Evolutionary conservation across 2,329 filamentous ascomycete genomes (phyloP).

Genomic region (Monilinia fructigena): DNA sequence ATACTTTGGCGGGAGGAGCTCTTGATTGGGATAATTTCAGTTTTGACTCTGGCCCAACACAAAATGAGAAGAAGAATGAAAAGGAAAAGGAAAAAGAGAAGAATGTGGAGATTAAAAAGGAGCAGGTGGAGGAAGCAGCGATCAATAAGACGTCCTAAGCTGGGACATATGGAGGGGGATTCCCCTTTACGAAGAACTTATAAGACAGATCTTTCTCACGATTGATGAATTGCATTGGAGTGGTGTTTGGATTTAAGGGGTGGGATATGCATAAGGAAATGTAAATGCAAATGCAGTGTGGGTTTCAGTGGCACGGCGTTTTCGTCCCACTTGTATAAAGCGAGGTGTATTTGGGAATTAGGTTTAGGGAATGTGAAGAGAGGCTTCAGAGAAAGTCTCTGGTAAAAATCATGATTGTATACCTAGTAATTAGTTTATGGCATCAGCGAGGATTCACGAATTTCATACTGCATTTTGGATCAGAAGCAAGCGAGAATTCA

Average conservation of each 20-base stretch:
- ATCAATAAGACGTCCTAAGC: slow-evolving; percentile 2
- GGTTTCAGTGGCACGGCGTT: background rate
- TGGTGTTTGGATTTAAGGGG: slow-evolving; percentile 4
- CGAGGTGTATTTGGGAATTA: background rate
- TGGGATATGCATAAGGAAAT: background rate
- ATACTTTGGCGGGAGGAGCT: slow-evolving; percentile 2
- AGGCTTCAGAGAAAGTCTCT: no score
- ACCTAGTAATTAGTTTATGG: background rate
- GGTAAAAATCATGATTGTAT: background rate
- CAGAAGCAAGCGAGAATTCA: background rate
- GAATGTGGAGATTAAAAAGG: slow-evolving; percentile 30
- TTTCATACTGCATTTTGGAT: background rate
- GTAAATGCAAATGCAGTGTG: background rate
- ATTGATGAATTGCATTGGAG: slow-evolving; percentile 11
- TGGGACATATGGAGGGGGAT: background rate
- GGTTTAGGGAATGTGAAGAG: background rate
- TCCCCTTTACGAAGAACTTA: slow-evolving; percentile 3
- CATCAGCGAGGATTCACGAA: background rate
- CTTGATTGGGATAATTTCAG: slow-evolving; percentile 18
- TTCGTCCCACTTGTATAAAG: background rate
- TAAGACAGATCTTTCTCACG: background rate
- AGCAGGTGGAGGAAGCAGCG: slow-evolving; percentile 24
- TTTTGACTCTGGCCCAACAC: slow-evolving; percentile 3
- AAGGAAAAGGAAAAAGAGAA: background rate
- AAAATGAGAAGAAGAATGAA: background rate